Conservation (phyloP, 768 basidiomycete genomes). For the Kwoniella sp. region DNA sequence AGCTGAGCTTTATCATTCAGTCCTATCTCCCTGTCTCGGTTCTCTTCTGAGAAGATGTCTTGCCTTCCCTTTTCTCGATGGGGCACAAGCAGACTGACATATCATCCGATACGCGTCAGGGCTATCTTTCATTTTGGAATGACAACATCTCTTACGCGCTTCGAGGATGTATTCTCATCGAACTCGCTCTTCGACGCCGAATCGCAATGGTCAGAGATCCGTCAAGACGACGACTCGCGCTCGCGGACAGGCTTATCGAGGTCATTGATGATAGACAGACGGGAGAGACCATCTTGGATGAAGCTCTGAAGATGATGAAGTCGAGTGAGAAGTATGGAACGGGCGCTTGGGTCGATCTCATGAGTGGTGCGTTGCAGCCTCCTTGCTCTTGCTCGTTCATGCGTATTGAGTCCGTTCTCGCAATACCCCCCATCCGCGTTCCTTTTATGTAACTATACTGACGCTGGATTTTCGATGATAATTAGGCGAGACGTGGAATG, state of each 20-base stretch:
- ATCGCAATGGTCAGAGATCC: slow-evolving; percentile 89
- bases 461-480: neutral
- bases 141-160: slow-evolving; percentile 99
- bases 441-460: too few species aligned
- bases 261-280: slow-evolving; percentile 90
- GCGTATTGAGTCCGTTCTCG: too few species aligned
- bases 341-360: slow-evolving; percentile 90
- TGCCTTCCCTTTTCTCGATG: too few species aligned
- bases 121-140: slow-evolving; percentile 98
- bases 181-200: slow-evolving; percentile 89
- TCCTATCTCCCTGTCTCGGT: neutral
- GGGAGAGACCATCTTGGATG: slow-evolving; percentile 94
- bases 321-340: slow-evolving; percentile 72
- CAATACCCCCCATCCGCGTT: too few species aligned
- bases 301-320: slow-evolving; percentile 95
- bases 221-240: slow-evolving; percentile 69
- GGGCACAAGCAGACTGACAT: slow-evolving; percentile 2
- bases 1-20: neutral
- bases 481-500: slow-evolving; percentile 98
- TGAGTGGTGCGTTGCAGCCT: slow-evolving; percentile 70
- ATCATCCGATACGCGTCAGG: slow-evolving; percentile 59
- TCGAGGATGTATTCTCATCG: slow-evolving; percentile 95
- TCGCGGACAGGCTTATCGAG: slow-evolving; percentile 82
- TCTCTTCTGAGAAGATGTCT: too few species aligned
- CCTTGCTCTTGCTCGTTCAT: too few species aligned